These are phyloP conservation scores for Amylocystis lapponica DNA, from an alignment of 768 basidiomycete species.

Conservation along the genomic window DNA sequence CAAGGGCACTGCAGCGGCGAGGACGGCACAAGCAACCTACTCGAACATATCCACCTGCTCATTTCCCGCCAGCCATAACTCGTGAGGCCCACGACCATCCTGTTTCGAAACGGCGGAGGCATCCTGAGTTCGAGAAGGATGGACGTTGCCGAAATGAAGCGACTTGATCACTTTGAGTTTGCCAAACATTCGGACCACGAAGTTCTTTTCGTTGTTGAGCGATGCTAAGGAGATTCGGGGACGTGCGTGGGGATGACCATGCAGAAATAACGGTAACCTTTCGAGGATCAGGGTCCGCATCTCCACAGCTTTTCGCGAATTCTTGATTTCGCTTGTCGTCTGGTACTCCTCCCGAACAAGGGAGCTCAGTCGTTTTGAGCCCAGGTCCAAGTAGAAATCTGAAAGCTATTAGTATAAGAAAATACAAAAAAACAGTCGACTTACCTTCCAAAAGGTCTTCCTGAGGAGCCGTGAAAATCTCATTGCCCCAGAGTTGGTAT, in stretches of 20 bases:
- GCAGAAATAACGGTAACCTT: constrained; percentile 83
- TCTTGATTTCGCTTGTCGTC: constrained; percentile 44
- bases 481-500: constrained; percentile 72
- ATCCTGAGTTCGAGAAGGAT: constrained; percentile 51
- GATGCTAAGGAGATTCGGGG: constrained; percentile 59
- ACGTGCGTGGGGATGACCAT: constrained; percentile 73
- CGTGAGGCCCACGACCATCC: constrained; percentile 52
- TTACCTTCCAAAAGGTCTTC: constrained; percentile 87
- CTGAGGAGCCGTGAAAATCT: constrained; percentile 75
- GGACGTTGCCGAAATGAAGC: constrained; percentile 46
- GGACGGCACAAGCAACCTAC: constrained; percentile 44
- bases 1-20: background rate
- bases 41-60: constrained; percentile 87
- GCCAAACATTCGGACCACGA: constrained; percentile 62
- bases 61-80: constrained; percentile 73
- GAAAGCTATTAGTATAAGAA: background rate
- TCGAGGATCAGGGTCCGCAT: constrained; percentile 67
- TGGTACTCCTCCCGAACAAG: constrained; percentile 77
- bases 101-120: constrained; percentile 67
- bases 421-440: background rate
- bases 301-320: constrained; percentile 43
- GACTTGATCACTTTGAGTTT: constrained; percentile 60
- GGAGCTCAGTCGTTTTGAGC: constrained; percentile 65
- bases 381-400: constrained; percentile 76
- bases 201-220: constrained; percentile 59